Conservation (phyloP, 768 basidiomycete species). For the Clitopilus hobsonii region DNA sequence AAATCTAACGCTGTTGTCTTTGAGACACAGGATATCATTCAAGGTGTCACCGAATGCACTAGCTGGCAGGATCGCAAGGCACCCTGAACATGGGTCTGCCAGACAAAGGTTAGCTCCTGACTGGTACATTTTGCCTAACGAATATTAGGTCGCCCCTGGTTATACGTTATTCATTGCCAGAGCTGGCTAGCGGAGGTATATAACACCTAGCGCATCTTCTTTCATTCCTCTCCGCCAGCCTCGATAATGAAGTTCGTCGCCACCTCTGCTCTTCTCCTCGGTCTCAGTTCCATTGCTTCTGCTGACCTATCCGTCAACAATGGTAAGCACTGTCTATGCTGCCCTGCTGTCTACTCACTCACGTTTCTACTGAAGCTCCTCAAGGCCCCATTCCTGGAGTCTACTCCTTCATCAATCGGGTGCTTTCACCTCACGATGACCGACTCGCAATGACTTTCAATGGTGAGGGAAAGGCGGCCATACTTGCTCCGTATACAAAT, state of each 20-base stretch:
- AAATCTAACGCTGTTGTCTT: too few species aligned
- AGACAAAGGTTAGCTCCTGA: too few species aligned
- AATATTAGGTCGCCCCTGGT: too few species aligned
- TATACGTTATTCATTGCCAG: too few species aligned
- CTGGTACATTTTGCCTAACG: too few species aligned
- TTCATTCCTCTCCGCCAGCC: too few species aligned
- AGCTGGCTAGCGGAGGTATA: too few species aligned
- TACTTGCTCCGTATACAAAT: not conserved
- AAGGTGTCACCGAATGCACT: too few species aligned
- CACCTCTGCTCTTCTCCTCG: not conserved
- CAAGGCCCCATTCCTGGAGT: slow-evolving; percentile 4
- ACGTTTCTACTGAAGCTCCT: not conserved
- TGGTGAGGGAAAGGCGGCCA: slow-evolving; percentile 2
- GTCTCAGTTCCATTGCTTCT: not conserved
- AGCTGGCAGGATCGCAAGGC: too few species aligned
- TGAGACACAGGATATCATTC: too few species aligned
- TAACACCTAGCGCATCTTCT: too few species aligned
- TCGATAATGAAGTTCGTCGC: not conserved
- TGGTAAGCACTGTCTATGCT: not conserved
- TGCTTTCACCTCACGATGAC: slow-evolving; percentile 9
- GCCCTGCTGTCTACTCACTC: not conserved
- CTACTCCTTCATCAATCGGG: slow-evolving; percentile 9
- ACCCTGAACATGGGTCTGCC: too few species aligned
- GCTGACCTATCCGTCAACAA: not conserved
- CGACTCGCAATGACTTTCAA: slow-evolving; percentile 11